phyloP scores from a whole-genome alignment of 2,329 filamentous ascomycete species.

The Talaromyces sp. region DNA sequence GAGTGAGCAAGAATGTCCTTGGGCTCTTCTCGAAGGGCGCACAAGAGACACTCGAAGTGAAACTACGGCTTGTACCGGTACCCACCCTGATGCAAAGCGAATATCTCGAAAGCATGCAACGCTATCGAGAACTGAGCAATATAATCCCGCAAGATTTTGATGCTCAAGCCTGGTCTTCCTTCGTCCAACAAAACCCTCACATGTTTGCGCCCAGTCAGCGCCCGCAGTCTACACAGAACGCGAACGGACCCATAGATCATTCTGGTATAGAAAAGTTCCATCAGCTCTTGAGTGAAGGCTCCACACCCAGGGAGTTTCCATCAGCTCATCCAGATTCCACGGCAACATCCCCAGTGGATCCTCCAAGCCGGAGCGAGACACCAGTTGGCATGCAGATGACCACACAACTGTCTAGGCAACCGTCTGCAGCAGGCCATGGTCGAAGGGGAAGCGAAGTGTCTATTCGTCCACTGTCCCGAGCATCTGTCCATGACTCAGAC shows the following conservation, averaged over 20 bases:
- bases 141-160: slow-evolving; percentile 63
- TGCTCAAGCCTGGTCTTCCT: slow-evolving; percentile 73
- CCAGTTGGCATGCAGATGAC: slow-evolving; percentile 31
- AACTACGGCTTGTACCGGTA: slow-evolving; percentile 78
- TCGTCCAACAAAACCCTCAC: slow-evolving; percentile 68
- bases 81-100: slow-evolving; percentile 62
- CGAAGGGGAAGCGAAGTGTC: slow-evolving; percentile 40
- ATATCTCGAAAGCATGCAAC: slow-evolving; percentile 61
- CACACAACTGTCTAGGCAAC: slow-evolving; percentile 30
- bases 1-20: slow-evolving; percentile 81
- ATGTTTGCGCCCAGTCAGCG: slow-evolving; percentile 31
- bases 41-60: slow-evolving; percentile 90
- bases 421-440: slow-evolving; percentile 27
- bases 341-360: slow-evolving; percentile 35
- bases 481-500: slow-evolving; percentile 50
- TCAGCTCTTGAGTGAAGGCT: slow-evolving; percentile 45
- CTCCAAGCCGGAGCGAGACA: slow-evolving; percentile 40
- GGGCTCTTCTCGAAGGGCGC: slow-evolving; percentile 77
- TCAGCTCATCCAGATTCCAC: slow-evolving; percentile 39
- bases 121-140: slow-evolving; percentile 59
- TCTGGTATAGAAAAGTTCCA: slow-evolving; percentile 48
- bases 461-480: slow-evolving; percentile 61
- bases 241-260: slow-evolving; percentile 39
- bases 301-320: slow-evolving; percentile 44
- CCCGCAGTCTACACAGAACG: slow-evolving; percentile 28